A percentile compares a stretch with the other conserved stretches of the same genome.
phyloP scores from a whole-genome alignment of 192 early-diverging fungal species.

The Podila verticillata region DNA sequence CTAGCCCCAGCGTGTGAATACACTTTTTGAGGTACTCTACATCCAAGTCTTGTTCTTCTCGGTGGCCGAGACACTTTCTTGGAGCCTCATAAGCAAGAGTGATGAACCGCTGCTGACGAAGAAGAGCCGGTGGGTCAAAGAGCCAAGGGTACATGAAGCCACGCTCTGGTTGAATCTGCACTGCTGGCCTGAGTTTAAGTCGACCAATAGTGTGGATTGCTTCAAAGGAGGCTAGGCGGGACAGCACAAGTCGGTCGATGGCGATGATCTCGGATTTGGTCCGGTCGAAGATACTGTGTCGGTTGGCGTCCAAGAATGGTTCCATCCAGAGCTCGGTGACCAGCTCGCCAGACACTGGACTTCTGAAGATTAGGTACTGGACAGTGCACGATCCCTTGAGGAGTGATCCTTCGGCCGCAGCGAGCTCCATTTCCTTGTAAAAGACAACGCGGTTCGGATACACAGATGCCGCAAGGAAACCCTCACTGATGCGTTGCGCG shows the following conservation, averaged over 20 bases:
- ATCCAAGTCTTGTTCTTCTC: conserved; percentile 1
- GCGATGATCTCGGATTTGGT: conserved; percentile 32
- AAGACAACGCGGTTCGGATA: conserved; percentile 52
- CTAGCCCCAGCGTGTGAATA: conserved; percentile 31
- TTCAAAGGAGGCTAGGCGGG: conserved; percentile 67
- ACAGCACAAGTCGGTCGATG: conserved; percentile 53
- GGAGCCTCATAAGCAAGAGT: conserved; percentile 41
- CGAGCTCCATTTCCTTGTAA: conserved; percentile 57
- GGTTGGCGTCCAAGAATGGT: conserved; percentile 45
- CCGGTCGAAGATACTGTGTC: conserved; percentile 29
- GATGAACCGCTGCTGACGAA: conserved; percentile 42
- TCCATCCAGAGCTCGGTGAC: conserved; percentile 68
- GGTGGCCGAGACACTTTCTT: background rate
- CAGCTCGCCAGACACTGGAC: conserved; percentile 50
- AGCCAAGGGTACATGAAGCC: conserved; percentile 50
- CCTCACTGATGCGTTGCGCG: conserved; percentile 55
- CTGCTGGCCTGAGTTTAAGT: conserved; percentile 21
- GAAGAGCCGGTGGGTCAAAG: conserved; percentile 40
- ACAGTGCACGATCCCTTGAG: conserved; percentile 36
- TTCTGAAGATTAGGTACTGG: conserved; percentile 62
- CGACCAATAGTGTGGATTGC: conserved; percentile 58
- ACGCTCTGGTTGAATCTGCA: conserved; percentile 7
- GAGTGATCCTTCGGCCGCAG: conserved; percentile 6
- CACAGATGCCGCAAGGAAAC: conserved; percentile 50
- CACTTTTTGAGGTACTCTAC: conserved; percentile 6